Conservation (phyloP, 2,329 filamentous ascomycete species). For the Colletotrichum sp. region DNA sequence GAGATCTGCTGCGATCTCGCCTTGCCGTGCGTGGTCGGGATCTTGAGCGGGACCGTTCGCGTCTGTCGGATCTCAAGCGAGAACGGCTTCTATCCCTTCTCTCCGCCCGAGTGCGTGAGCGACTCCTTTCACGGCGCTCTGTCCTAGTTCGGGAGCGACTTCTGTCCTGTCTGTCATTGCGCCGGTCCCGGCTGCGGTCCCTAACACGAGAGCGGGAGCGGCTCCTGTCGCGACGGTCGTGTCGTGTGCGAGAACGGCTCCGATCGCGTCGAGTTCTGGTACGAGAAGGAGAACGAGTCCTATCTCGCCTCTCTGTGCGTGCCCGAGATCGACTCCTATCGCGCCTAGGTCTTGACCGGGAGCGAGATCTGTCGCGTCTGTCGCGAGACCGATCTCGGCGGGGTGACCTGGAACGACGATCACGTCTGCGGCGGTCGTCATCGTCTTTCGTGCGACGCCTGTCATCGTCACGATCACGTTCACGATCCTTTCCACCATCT, state of each 20-base stretch:
- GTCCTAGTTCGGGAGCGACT: slow-evolving; percentile 31
- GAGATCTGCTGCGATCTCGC: slow-evolving; percentile 35
- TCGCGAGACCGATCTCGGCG: slow-evolving; percentile 38
- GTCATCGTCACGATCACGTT: slow-evolving; percentile 34
- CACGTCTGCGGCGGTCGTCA: slow-evolving; percentile 34
- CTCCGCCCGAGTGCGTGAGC: slow-evolving; percentile 28
- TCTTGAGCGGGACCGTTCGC: slow-evolving; percentile 15
- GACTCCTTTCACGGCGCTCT: slow-evolving; percentile 28
- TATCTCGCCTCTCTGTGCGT: slow-evolving; percentile 37
- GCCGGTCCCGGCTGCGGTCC: slow-evolving; percentile 42
- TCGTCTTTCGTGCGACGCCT: slow-evolving; percentile 34
- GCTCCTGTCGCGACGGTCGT: slow-evolving; percentile 37
- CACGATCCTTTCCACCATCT: slow-evolving; percentile 6
- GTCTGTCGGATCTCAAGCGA: slow-evolving; percentile 23
- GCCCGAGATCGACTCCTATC: slow-evolving; percentile 38
- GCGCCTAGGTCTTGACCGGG: slow-evolving; percentile 29
- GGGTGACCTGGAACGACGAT: slow-evolving; percentile 44
- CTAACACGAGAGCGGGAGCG: slow-evolving; percentile 34
- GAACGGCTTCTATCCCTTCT: slow-evolving; percentile 35
- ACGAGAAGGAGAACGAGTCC: slow-evolving; percentile 41
- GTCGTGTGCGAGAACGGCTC: slow-evolving; percentile 36
- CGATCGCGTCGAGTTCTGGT: slow-evolving; percentile 31
- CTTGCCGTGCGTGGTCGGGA: slow-evolving; percentile 5
- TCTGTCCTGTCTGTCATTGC: slow-evolving; percentile 35
- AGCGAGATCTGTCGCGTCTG: slow-evolving; percentile 34